Evolutionary conservation across 169 alveolate genomes (phyloP).

Genomic region (Cryptosporidium muris): DNA sequence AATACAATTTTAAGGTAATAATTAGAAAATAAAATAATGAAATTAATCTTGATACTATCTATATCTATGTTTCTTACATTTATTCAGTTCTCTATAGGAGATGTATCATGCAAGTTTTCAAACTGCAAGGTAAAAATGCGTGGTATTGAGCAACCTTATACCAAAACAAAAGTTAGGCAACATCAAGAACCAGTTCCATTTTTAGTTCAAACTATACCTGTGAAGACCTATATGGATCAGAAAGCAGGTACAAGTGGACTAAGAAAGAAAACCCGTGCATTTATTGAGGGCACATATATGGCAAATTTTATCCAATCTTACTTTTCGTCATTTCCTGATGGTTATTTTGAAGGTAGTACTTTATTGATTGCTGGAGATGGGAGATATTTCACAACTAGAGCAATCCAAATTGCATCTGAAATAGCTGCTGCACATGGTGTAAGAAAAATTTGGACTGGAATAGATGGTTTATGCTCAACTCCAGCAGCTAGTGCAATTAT

Average conservation of each 20-base stretch:
- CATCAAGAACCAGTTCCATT: no score
- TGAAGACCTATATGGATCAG: conserved; percentile 82
- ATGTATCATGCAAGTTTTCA: no score
- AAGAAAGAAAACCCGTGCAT: conserved; percentile 84
- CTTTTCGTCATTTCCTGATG: conserved; percentile 79
- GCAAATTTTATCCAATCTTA: conserved; percentile 86
- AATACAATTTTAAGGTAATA: no score
- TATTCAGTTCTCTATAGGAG: no score
- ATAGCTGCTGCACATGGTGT: conserved; percentile 87
- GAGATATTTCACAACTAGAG: conserved; percentile 82
- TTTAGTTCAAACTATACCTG: background rate
- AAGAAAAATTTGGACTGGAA: conserved; percentile 82
- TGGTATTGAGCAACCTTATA: no score
- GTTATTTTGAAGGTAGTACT: conserved; percentile 80
- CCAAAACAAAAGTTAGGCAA: no score
- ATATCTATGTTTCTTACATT: no score
- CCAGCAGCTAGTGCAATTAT: conserved; percentile 92
- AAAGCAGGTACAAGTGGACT: conserved; percentile 91
- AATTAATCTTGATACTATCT: no score
- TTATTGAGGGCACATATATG: conserved; percentile 79
- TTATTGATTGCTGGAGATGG: conserved; percentile 91
- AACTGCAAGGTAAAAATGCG: no score
- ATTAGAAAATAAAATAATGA: no score
- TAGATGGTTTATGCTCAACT: conserved; percentile 89
- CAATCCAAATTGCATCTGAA: conserved; percentile 77